These are phyloP conservation scores for Hypsizygus marmoreus DNA, from an alignment of 768 basidiomycete genomes.

Conservation along the genomic window DNA sequence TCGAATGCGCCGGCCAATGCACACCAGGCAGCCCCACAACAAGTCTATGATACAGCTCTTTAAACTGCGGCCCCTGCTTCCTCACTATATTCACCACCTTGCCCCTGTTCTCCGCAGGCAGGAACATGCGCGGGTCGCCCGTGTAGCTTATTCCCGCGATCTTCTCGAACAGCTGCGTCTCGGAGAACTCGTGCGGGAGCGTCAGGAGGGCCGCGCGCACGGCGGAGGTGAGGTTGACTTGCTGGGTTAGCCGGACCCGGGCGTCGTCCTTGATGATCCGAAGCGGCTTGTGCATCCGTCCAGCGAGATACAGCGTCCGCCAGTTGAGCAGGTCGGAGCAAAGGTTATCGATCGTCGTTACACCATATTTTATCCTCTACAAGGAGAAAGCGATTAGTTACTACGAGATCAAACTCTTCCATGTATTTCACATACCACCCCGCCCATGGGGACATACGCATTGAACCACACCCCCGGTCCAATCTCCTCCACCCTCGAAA, in stretches of 20 bases:
- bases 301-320: constrained; percentile 91
- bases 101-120: constrained; percentile 91
- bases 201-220: constrained; percentile 88
- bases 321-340: constrained; percentile 91
- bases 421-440: constrained; percentile 69
- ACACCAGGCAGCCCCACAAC: constrained; percentile 81
- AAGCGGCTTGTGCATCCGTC: constrained; percentile 96
- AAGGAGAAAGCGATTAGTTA: constrained; percentile 1
- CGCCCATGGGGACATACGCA: constrained; percentile 80
- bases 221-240: constrained; percentile 91
- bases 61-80: constrained; percentile 81
- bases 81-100: constrained; percentile 95
- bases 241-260: constrained; percentile 87
- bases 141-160: constrained; percentile 86
- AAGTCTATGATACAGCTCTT: constrained; percentile 81
- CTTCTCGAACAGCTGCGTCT: constrained; percentile 79
- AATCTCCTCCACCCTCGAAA: constrained; percentile 74
- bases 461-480: constrained; percentile 97
- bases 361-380: constrained; percentile 95
- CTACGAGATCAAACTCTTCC: no score
- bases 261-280: constrained; percentile 92
- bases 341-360: constrained; percentile 88
- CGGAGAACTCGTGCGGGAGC: constrained; percentile 80
- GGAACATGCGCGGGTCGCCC: constrained; percentile 92
- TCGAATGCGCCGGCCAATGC: constrained; percentile 58